Conservation (phyloP, 306 rosid species). For the Casuarina equisetifolia region DNA sequence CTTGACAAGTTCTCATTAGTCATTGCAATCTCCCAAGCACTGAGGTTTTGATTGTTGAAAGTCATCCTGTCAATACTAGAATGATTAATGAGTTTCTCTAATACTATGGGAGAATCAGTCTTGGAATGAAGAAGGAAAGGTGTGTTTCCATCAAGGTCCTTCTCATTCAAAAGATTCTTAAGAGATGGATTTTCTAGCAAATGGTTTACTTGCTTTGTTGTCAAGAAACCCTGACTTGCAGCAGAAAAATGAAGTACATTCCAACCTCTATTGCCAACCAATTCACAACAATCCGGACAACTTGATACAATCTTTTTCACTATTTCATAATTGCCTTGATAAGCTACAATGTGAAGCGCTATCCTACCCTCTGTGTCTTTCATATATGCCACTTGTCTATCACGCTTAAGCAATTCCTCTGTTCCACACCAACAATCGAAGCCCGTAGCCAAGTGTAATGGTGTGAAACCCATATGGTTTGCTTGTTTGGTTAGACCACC, state of each 20-base stretch:
- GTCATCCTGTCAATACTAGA: neutral
- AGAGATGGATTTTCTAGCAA: neutral
- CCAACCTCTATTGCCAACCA: constrained; percentile 4
- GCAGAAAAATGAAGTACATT: constrained; percentile 9
- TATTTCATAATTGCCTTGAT: neutral
- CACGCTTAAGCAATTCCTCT: neutral
- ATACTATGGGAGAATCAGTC: too few species aligned
- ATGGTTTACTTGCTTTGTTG: too few species aligned
- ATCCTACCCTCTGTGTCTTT: neutral
- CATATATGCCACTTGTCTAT: neutral
- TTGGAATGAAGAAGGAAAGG: neutral
- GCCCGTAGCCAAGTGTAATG: constrained; percentile 13
- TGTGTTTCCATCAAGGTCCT: neutral
- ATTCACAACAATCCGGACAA: constrained; percentile 3
- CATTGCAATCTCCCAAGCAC: neutral
- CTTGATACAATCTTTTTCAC: neutral
- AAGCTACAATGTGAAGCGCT: constrained; percentile 14
- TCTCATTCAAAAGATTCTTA: neutral
- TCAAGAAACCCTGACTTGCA: too few species aligned
- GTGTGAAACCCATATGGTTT: neutral
- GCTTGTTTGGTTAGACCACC: neutral
- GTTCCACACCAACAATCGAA: rapidly evolving
- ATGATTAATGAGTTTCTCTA: neutral
- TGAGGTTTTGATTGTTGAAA: neutral
- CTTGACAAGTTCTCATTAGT: too few species aligned